Evolutionary conservation across 2,329 filamentous ascomycete genomes (phyloP), one percentile per base, ranked within the genome.

Genomic region (Fusarium sublunatum): DNA sequence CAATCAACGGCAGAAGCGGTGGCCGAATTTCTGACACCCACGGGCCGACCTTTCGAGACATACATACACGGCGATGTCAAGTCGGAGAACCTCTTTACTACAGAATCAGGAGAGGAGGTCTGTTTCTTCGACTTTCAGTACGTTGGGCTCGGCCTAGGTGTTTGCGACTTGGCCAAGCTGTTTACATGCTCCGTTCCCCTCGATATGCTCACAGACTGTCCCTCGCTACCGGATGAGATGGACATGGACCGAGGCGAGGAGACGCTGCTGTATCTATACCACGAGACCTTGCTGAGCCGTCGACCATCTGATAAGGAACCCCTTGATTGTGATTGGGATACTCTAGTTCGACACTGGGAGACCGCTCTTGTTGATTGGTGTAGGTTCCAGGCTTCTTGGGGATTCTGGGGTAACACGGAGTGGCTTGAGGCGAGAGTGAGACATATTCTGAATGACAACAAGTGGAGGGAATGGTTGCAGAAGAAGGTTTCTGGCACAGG

Each of bases 61-160:
- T 79, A 86, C 13, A 84, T 91, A 7, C 88, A 91, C 66, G 88
- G 88, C 7, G 88, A 91, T 53, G 87, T 90, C 47, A 91, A 91
- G 72, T 88, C 85, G 0, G 87, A 90, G 64, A 91, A 91, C 56
- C 78, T 90, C 7, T 89, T 89, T 67, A 85, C 84, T 0, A 86
- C 77, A 0, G 54, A 68, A 0, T 63, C 71, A 0, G 86, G 84
- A 1, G 73, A 82, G 2, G 57, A 76, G 4, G 86, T 87, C 2
- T 87, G 85, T 0, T 88, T 91, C 61, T 90, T 87, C 67, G 88
- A 91, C 70, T 91, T 91, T 53, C 88, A 91, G 65, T 91, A 91
- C 64, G 82, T 84, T 0, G 88, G 88, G 0, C 73, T 89, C 0
- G 88, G 88, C 0, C 71, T 90, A 0, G 88, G 88, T 0, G 87